Conservation (phyloP, 2,329 filamentous ascomycete genomes). For the Fusarium clavum region DNA sequence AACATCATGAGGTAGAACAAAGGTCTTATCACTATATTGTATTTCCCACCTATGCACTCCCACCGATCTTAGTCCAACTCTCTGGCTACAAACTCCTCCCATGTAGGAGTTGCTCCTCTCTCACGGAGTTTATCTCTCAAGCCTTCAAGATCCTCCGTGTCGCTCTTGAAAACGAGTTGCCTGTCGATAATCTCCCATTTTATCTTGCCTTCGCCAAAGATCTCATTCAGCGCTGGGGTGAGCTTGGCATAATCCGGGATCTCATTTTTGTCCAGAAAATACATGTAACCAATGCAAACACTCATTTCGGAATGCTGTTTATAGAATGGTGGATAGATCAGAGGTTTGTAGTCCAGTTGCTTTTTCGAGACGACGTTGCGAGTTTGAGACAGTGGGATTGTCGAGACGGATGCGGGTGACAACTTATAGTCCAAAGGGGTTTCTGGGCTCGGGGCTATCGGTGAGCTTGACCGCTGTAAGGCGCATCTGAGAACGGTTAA, state of each 20-base stretch:
- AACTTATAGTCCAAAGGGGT: too few species aligned
- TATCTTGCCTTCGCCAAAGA: background rate
- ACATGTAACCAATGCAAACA: background rate
- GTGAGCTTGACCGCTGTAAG: too few species aligned
- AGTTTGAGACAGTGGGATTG: too few species aligned
- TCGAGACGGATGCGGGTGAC: too few species aligned
- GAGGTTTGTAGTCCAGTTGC: background rate
- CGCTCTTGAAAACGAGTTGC: rapidly evolving
- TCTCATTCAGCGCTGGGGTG: rapidly evolving
- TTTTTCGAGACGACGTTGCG: rapidly evolving
- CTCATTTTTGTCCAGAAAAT: background rate
- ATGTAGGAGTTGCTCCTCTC: background rate
- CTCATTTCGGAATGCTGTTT: background rate
- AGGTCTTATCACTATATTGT: too few species aligned
- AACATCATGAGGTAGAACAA: too few species aligned
- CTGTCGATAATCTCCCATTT: rapidly evolving
- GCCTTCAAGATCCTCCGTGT: rapidly evolving
- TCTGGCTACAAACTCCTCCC: background rate
- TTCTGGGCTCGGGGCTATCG: too few species aligned
- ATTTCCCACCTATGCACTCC: too few species aligned
- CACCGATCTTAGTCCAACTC: background rate
- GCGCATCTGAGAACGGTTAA: too few species aligned
- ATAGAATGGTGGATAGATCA: rapidly evolving
- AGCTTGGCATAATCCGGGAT: background rate
- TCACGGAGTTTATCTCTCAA: background rate